Evolutionary conservation across 768 basidiomycete genomes (phyloP), one percentile per base, ranked within the genome.

Genomic region (Scleroderma bovista): DNA sequence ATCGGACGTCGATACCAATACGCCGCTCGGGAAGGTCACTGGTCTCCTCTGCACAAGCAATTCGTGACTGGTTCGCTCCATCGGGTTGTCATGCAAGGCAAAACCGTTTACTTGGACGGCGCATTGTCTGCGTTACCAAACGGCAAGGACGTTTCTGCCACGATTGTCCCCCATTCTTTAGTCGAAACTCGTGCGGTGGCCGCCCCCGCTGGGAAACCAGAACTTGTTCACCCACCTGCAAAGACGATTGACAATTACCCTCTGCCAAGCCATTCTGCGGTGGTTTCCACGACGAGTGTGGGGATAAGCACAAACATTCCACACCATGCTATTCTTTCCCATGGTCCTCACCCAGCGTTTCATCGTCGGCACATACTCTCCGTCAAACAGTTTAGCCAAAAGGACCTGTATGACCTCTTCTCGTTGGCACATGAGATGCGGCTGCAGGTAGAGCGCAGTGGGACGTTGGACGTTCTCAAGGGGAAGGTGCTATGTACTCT

Each of bases 401-500:
- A 85, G 39, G 93, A 99, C 59, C 76, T 97, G 52, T 88, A 98
- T 62, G 88, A 90, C 54, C 80, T 99, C 36, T 99, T 98, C 75
- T 84, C 89, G 41, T 73, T 98, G 44, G 95, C 96, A 1, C 86
- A 92, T 57, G 96, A 99, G 70, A 94, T 99, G 93, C 87, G 91
- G 44, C 77, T 92, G 33, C 93, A 93, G 61, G 93, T 97, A 13
- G 96, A 99, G 69, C 81, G 93, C 26, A 87, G 83, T 60, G 92
- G 93, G 2, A 78, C 80, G 1, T 75, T 97, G 49, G 93, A 98
- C 57, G 81, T 96, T 51, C 75, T 98, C 40, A 88, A 86, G 55
- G 95, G 95, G 33, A 89, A 86, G 52, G 85, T 99, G 1, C 78
- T 99, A 6, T 92, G 87, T 63, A 93, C 84, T 19, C 65, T 94